Percentiles rank a stretch among this genome's conserved stretches.
Evolutionary conservation across 2,329 filamentous ascomycete genomes (phyloP).

Genomic region (Massarina eburnea): DNA sequence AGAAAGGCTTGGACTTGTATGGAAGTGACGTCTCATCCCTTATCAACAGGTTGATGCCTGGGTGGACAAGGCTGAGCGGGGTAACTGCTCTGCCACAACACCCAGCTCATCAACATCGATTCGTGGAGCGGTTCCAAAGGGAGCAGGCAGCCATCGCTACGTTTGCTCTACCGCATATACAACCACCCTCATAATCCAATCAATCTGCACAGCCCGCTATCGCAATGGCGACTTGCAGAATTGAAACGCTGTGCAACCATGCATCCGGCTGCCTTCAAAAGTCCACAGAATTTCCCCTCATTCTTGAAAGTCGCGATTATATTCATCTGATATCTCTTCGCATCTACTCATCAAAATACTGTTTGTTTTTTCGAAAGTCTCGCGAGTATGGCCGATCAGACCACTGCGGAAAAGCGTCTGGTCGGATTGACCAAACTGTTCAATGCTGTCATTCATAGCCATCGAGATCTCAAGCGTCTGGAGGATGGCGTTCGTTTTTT

Average conservation of each 20-base stretch:
- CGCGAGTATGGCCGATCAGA: constrained; percentile 17
- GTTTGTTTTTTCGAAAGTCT: background rate
- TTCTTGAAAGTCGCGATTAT: background rate
- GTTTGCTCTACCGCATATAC: constrained; percentile 15
- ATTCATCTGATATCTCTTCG: background rate
- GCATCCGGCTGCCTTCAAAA: constrained; percentile 1
- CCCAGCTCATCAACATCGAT: constrained; percentile 13
- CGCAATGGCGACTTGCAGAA: constrained; percentile 8
- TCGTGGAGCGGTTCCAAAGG: constrained; percentile 12
- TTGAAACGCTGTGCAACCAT: constrained; percentile 7
- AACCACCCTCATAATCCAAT: constrained; percentile 24
- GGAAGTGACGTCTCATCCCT: background rate
- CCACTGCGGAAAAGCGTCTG: constrained; percentile 25
- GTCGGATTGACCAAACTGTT: constrained; percentile 45
- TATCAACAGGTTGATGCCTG: constrained; percentile 15
- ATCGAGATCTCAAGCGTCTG: constrained; percentile 41
- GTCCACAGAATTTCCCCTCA: background rate
- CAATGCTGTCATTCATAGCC: constrained; percentile 42
- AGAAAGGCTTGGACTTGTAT: background rate
- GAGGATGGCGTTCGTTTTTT: constrained; percentile 50
- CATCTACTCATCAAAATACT: background rate
- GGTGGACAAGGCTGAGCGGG: constrained; percentile 26
- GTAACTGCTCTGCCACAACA: constrained; percentile 15
- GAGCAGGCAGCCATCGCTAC: constrained; percentile 19
- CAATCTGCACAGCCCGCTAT: constrained; percentile 20